Evolutionary conservation across 129 eudicot species (phyloP).

Genomic region (Tagetes erecta): DNA sequence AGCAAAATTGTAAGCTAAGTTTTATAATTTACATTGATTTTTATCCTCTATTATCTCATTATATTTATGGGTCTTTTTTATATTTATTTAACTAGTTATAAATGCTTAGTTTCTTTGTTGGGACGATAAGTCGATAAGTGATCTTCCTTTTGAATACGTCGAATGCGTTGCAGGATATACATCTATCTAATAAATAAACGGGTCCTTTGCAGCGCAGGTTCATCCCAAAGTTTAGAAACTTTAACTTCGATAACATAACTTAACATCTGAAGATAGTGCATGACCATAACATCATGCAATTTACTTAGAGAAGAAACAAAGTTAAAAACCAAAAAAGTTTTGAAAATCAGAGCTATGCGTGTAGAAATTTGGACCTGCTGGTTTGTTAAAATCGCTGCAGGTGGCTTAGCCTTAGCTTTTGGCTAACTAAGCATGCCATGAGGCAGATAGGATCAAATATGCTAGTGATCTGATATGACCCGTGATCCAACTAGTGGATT

Average conservation of each 20-base stretch:
- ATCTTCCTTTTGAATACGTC: background rate
- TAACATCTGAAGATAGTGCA: no score
- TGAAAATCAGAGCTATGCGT: background rate
- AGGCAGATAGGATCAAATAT: background rate
- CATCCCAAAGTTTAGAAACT: no score
- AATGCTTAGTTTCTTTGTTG: background rate
- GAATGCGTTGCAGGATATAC: background rate
- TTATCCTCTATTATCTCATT: conserved; percentile 9
- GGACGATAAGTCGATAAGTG: background rate
- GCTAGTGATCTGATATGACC: background rate
- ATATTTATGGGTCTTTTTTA: background rate
- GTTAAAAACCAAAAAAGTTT: background rate
- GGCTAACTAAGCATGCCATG: background rate
- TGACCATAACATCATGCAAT: no score
- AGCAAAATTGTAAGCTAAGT: conserved; percentile 20
- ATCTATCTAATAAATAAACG: no score
- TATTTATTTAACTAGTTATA: background rate
- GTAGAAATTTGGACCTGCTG: background rate
- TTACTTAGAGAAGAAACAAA: background rate
- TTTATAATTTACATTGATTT: background rate
- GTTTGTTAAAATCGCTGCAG: background rate
- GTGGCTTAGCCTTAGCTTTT: background rate
- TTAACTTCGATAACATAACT: no score
- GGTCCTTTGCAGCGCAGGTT: no score
- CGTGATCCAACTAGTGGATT: background rate